Evolutionary conservation across 2,329 filamentous ascomycete genomes (phyloP).

Genomic region (Aspergillus sp.): DNA sequence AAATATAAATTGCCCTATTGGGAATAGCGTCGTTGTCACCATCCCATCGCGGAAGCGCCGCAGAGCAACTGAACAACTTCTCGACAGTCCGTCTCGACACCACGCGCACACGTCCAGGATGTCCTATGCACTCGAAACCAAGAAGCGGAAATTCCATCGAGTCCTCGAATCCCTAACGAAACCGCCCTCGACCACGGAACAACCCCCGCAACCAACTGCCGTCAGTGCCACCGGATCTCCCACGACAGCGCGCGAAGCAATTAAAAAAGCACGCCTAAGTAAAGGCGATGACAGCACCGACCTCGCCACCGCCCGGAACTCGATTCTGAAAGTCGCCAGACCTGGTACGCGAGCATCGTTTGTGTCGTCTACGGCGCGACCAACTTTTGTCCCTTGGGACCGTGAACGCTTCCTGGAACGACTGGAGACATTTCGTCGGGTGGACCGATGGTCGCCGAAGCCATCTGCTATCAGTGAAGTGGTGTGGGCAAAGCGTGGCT

Average conservation of each 20-base stretch:
- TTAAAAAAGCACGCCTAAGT: conserved; percentile 29
- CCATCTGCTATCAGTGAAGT: conserved; percentile 78
- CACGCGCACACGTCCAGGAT: conserved; percentile 14
- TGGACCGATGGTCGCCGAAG: conserved; percentile 91
- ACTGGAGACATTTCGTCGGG: conserved; percentile 79
- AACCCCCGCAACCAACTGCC: conserved; percentile 9
- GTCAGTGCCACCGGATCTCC: conserved; percentile 10
- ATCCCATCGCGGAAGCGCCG: not conserved
- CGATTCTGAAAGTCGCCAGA: conserved; percentile 20
- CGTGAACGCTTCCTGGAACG: conserved; percentile 72
- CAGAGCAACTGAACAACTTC: not conserved
- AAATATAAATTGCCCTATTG: conserved; percentile 1
- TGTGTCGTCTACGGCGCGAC: conserved; percentile 31
- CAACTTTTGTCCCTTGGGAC: conserved; percentile 80
- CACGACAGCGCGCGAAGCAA: conserved; percentile 20
- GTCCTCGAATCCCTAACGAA: conserved; percentile 39
- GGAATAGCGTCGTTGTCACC: conserved; percentile 3
- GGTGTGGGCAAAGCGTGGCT: conserved; percentile 89
- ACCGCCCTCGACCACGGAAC: conserved; percentile 16
- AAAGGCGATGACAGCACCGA: conserved; percentile 14
- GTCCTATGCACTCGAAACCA: conserved; percentile 40
- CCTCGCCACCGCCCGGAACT: conserved; percentile 16
- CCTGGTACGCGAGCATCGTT: conserved; percentile 22
- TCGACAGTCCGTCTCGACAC: not conserved
- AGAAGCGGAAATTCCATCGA: conserved; percentile 42